Base-by-base conservation (phyloP, 2,329 filamentous ascomycete species). In the Dryadomyces quercus-mongolicae region DNA sequence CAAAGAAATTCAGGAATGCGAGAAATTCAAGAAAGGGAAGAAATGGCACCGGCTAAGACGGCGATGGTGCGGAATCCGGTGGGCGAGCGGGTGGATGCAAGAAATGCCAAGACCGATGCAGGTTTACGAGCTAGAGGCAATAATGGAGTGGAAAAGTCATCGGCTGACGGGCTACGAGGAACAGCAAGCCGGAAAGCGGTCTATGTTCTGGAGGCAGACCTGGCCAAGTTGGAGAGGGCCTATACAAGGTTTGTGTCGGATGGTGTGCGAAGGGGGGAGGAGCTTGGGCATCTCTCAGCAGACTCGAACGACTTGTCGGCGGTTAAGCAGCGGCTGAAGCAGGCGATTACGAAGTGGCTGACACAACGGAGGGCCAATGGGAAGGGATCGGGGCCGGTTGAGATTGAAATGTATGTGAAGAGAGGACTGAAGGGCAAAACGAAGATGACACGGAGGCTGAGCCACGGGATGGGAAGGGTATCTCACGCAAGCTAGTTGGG, bases 361-460 rank as follows among this genome's bases (percentile, higher is more conserved):
- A 48, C 43, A 5, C 55, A 20, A 25, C 53, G 16, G 7, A 51
- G n/a, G 22, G 12, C 43, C 2, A 47, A n/a, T 25, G 34, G 20
- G 31, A 50, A 40, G 12, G 47, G 43, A 6, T 45, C n/a, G 31
- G 49, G 50, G 40, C 22, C 49, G 10, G 47, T 55, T 3, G 34
- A 57, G 31, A 50, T 59, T 7, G 58, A 59, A 43, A 49, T 59
- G 5, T 57, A 59, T 40, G 43, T 59, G 16, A n/a, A 52, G 5
- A 55, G 51, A 22, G 52, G 55, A 16, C 25, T 60, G 18, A 57
- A 57, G 52, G 50, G 46, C 43, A 31, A 55, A 53, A 53, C 43
- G 44, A 12, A 38, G 52, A 20, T n/a, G 25, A 49, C 46, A n/a
- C 22, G 15, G 46, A 49, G 34, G 48, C n/a, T 34, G n/a, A 40